Base-by-base conservation (phyloP, 2,329 filamentous ascomycete genomes). In the Neofusicoccum laricinum region DNA sequence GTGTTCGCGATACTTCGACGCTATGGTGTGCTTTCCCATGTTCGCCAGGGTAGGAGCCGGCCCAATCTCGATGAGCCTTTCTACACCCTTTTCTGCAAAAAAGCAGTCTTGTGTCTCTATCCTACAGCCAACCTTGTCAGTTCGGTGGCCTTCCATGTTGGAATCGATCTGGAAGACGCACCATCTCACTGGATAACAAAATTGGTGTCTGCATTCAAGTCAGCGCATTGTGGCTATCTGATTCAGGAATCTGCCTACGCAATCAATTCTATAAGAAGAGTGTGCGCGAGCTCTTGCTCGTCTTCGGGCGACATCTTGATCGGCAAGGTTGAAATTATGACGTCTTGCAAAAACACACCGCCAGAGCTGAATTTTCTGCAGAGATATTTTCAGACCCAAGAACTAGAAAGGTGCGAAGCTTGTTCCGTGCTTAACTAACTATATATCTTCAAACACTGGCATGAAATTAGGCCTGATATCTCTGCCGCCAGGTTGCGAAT, bases 101-200 rank as follows among this genome's bases (percentile, higher is more conserved):
- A 64, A 36, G 14, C 19, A 19, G 14, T 64, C 61, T 38, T 64
- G 61, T 17, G 61, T 64, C 49, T 64, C 61, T 43, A 41, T 50
- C 59, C 55, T 59, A 11, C 25, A 30, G 25, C 25, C 25, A 30
- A 7, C 25, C 30, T 32, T 4, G 46, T 49, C 7, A 49, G 46
- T n/a, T 49, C 17, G 11, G 4, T 3, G 25, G 46, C 8, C 12
- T 21, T 32, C 25, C 46, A 32, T n/a, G n/a, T 17, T 21, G 14
- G 12, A 12, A 5, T 34, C 15, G 21, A n/a, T 32, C 21, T 49
- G 21, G 14, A 30, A 19, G 45, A 25, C 46, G 46, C 30, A 49
- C 46, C 46, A 49, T 49, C 25, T 30, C 21, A 49, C 46, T 32
- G 46, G 46, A 8, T 30, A 49, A 32, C 46, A 49, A 49, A 49